Evolutionary conservation across 345 rosid species (phyloP), one percentile per base, ranked within the genome.

Genomic region (Capsella bursapastoris): DNA sequence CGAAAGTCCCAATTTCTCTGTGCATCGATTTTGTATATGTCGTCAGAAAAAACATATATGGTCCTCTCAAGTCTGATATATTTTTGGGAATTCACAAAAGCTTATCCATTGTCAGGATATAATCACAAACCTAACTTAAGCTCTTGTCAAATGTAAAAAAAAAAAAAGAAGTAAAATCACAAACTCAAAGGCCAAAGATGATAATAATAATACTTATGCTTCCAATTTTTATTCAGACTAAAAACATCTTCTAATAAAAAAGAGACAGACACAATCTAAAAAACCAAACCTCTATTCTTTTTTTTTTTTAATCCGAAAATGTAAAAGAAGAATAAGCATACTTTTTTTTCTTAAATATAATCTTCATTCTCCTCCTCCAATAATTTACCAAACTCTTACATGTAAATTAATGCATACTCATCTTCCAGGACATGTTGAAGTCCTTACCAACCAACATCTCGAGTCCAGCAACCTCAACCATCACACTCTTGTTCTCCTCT

Each of bases 381-480:
- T 59, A 16, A 57, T 69, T 81, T 44, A 64, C 65, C 72, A 75
- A 56, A 69, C 70, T 62, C 69, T 63, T 27, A 57, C 28, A 58
- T 45, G 58, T 27, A 70, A 50, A 63, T 51, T 69, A 40, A 65
- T 50, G 58, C 4, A 44, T 22, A 45, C 86, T 82, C 81, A 93
- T 83, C 72, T 79, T 85, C 97, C 96, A 88, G 7, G 97, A 58
- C 84, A 95, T 75, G 0, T 69, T 76, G 28, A 95, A 92, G 74
- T 88, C 83, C 77, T 92, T 86, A 35, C 97, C 98, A 2, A 92
- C 78, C 1, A 84, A 84, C 70, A 95, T 53, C 13, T 84, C 66
- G 74, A 92, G 80, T 16, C 96, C 96, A 0, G 64, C 47, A 28
- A 95, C 44, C 53, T 84, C 90, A 13, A 95, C 88, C 92, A 87